phyloP scores from a whole-genome alignment of 768 basidiomycete species.

The Trametes elegans region DNA sequence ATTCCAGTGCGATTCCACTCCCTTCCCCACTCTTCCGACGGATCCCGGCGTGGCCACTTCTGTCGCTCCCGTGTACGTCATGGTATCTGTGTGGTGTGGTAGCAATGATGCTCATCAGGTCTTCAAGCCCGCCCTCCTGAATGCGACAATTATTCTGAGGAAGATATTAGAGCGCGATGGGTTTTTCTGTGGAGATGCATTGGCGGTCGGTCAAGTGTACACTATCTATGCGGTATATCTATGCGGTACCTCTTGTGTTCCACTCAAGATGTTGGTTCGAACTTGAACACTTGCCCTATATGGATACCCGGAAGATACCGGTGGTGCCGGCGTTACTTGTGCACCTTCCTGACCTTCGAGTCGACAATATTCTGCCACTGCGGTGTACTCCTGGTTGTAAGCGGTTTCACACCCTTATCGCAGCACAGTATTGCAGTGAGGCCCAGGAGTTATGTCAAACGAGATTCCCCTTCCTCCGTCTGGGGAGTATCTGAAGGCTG shows the following conservation, averaged over 20 bases:
- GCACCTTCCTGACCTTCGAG: background rate
- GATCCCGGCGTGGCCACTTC: conserved; percentile 32
- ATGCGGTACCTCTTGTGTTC: too few relatives aligned
- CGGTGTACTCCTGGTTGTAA: too few relatives aligned
- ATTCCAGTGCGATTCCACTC: background rate
- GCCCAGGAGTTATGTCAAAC: background rate
- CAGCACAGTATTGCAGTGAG: too few relatives aligned
- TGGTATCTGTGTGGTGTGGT: background rate
- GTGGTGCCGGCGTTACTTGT: background rate
- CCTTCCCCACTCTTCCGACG: conserved; percentile 20
- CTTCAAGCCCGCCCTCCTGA: background rate
- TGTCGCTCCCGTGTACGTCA: conserved; percentile 31
- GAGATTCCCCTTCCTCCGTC: conserved; percentile 38
- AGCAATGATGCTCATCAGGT: background rate
- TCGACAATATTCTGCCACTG: background rate
- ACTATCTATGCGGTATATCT: too few relatives aligned
- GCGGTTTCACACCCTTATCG: background rate
- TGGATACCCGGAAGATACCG: background rate
- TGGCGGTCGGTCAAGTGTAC: too few relatives aligned
- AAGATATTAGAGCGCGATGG: background rate
- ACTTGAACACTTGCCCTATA: conserved; percentile 1
- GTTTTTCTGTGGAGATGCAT: too few relatives aligned
- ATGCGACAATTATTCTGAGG: background rate
- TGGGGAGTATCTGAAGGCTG: conserved; percentile 46
- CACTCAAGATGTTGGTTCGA: background rate